Percentiles rank a stretch among this genome's conserved stretches.
These are phyloP conservation scores for Hypoxylon sp. DNA, from an alignment of 2,329 filamentous ascomycete genomes.

Conservation along the genomic window DNA sequence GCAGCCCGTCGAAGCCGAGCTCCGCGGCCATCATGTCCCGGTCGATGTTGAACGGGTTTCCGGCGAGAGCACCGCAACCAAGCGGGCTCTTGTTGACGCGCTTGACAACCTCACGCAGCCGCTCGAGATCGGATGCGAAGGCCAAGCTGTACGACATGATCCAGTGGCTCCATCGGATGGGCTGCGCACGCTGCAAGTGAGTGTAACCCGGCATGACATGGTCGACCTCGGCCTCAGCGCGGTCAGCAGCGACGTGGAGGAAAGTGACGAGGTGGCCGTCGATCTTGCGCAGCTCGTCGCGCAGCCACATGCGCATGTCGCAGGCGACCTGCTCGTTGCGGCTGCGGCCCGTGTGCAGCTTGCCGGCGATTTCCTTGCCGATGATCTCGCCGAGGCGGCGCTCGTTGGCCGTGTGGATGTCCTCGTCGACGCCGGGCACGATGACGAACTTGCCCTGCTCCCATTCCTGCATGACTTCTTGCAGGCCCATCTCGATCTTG, in stretches of 20 bases:
- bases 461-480: conserved; percentile 70
- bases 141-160: conserved; percentile 76
- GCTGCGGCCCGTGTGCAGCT: conserved; percentile 89
- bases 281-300: conserved; percentile 79
- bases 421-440: conserved; percentile 68
- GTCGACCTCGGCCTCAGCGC: conserved; percentile 78
- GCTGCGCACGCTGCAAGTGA: conserved; percentile 80
- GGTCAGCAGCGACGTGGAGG: conserved; percentile 75
- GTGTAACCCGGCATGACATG: conserved; percentile 84
- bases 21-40: conserved; percentile 79
- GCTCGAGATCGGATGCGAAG: conserved; percentile 77
- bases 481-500: conserved; percentile 80
- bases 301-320: conserved; percentile 91
- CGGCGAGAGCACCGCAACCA: conserved; percentile 79
- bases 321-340: conserved; percentile 92
- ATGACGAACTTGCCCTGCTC: conserved; percentile 65
- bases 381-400: conserved; percentile 85
- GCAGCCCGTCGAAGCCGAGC: conserved; percentile 78
- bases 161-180: conserved; percentile 83
- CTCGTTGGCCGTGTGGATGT: conserved; percentile 79
- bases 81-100: conserved; percentile 77
- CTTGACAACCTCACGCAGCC: conserved; percentile 75
- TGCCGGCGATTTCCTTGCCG: conserved; percentile 86
- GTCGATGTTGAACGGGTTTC: conserved; percentile 82
- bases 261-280: conserved; percentile 78